These are phyloP conservation scores for Chenopodium quinoa DNA, from an alignment of 148 eudicot genomes.

Conservation along the genomic window DNA sequence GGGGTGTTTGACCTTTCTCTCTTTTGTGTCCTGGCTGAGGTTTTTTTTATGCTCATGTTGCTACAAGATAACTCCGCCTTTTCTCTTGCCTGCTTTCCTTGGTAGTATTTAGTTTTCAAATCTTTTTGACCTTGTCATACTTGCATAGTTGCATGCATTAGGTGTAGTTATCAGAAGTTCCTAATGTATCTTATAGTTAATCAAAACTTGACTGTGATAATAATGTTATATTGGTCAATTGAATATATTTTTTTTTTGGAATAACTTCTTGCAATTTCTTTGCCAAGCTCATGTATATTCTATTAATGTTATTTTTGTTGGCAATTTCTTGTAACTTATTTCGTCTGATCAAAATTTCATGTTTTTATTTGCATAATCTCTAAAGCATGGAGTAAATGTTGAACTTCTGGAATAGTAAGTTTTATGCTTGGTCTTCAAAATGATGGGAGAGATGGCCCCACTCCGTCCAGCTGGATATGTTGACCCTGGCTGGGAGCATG, in stretches of 20 bases:
- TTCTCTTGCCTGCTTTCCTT: not conserved
- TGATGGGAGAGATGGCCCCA: constrained; percentile 65
- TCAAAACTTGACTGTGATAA: too few species aligned
- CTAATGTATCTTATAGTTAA: too few species aligned
- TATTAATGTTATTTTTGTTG: not conserved
- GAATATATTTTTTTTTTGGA: not conserved
- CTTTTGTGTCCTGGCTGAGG: not conserved
- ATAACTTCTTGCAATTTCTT: not conserved
- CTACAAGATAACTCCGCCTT: not conserved
- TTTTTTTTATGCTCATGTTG: not conserved
- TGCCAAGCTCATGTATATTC: not conserved
- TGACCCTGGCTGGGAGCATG: constrained; percentile 99
- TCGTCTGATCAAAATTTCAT: not conserved
- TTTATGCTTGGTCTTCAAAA: constrained; percentile 16
- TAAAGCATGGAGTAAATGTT: not conserved
- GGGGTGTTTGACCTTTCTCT: not conserved
- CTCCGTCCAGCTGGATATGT: constrained; percentile 66
- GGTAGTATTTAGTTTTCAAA: too few species aligned
- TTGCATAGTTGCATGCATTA: not conserved
- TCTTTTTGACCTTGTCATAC: not conserved
- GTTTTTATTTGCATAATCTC: not conserved
- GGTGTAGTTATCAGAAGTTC: not conserved
- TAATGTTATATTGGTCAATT: not conserved
- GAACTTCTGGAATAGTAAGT: constrained; percentile 9
- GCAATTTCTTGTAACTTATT: not conserved